Base-by-base conservation (phyloP, 768 basidiomycete species). In the Amanita fuliginea region DNA sequence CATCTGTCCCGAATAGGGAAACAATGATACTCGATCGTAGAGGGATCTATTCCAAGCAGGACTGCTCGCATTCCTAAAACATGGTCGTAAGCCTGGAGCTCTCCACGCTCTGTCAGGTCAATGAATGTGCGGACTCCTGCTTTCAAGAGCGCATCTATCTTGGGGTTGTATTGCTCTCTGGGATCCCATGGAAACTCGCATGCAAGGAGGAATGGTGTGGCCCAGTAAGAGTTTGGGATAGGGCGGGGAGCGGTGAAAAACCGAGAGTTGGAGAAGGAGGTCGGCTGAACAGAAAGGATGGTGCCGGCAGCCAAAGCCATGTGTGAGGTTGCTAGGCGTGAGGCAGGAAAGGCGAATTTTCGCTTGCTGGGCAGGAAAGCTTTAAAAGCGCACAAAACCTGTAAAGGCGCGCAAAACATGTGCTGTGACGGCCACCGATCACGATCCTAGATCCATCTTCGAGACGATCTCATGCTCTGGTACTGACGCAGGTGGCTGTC, bases 191-290 rank as follows among this genome's bases (percentile, higher is more conserved):
- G 86, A 62, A 87, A 88, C 59, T 89, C 86, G 74, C 84, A 87
- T 0, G 86, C 86, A 47, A 87, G 71, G 32, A 89, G 74, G 9
- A 71, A 64, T 0, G 80, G 72, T 0, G 84, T 86, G 0, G 84
- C 86, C 86, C 86, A 89, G 67, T 88, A 88, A 0, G 82, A 85
- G 64, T 89, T 89, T n/a, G 83, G 83, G 59, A 88, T 80, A 24
- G 86, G 86, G 0, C 81, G 77, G 10, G 18, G 22, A 10, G 33
- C 13, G 9, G 33, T 19, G 14, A n/a, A n/a, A n/a, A n/a, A n/a
- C n/a, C n/a, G n/a, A n/a, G n/a, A n/a, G n/a, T n/a, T n/a, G n/a
- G 14, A 34, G 22, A 13, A 14, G 16, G 45, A 46, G 9, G 22
- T 13, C 10, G 28, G 45, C 16, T 21, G 18, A 26, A 24, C 22